Evolutionary conservation across 768 basidiomycete species (phyloP).

Genomic region (Xerocomus spinulosus): DNA sequence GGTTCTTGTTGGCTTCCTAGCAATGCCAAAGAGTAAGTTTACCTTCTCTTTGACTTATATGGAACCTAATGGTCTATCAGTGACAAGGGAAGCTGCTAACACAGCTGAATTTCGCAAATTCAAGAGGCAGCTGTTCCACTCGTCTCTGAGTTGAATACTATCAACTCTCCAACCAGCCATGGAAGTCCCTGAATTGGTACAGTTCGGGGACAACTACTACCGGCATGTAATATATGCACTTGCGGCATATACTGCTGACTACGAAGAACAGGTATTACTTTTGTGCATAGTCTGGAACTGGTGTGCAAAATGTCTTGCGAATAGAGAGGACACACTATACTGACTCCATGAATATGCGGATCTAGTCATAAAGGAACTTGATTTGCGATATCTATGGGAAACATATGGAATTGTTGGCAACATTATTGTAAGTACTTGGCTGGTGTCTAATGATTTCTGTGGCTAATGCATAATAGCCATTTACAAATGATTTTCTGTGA

Average conservation of each 20-base stretch:
- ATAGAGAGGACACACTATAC: no score
- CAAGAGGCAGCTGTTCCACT: slow-evolving; percentile 27
- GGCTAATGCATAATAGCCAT: slow-evolving; percentile 22
- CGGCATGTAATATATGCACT: slow-evolving; percentile 28
- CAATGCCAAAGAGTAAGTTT: slow-evolving; percentile 7
- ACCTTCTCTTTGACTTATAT: no score
- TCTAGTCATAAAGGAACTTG: no score
- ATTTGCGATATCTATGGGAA: no score
- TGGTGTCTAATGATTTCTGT: no score
- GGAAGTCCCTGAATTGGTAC: slow-evolving; percentile 18
- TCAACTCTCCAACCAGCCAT: no score
- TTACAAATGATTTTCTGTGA: slow-evolving; percentile 28
- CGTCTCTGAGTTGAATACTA: slow-evolving; percentile 19
- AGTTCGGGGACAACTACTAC: slow-evolving; percentile 31
- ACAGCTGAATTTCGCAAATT: slow-evolving; percentile 19
- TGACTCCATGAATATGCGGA: no score
- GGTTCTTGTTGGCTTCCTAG: background rate
- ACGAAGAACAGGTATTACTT: slow-evolving; percentile 34
- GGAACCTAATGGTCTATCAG: no score
- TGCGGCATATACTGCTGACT: slow-evolving; percentile 36
- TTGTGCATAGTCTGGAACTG: slow-evolving; percentile 26
- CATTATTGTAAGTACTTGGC: no score
- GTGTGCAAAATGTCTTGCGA: background rate
- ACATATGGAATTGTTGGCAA: no score
- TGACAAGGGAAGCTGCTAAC: no score